phyloP scores from a whole-genome alignment of 352 stramenopile species.

The Discostella stelligera region DNA sequence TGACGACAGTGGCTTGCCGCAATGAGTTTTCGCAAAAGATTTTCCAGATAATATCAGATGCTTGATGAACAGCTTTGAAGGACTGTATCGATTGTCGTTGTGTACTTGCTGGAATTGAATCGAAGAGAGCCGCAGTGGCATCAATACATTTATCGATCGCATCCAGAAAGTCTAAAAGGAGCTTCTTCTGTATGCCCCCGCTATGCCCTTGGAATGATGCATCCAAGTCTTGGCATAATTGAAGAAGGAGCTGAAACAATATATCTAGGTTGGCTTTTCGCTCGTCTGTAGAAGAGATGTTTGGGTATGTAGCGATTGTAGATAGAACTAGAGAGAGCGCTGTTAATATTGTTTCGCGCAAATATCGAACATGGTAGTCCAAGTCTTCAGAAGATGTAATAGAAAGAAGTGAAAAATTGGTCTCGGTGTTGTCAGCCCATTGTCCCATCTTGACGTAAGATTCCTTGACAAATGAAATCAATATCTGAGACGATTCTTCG shows the following conservation, averaged over 20 bases:
- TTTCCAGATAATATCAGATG: slow-evolving; percentile 37
- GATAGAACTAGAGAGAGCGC: slow-evolving; percentile 17
- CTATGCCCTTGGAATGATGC: slow-evolving; percentile 37
- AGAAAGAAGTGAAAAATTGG: slow-evolving; percentile 30
- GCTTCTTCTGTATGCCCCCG: slow-evolving; percentile 29
- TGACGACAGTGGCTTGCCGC: slow-evolving; percentile 28
- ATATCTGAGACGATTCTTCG: slow-evolving; percentile 40
- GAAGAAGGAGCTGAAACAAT: slow-evolving; percentile 26
- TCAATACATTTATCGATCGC: slow-evolving; percentile 42
- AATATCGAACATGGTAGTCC: slow-evolving; percentile 27
- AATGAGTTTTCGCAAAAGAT: slow-evolving; percentile 39
- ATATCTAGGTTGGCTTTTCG: slow-evolving; percentile 22
- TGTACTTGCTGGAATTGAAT: slow-evolving; percentile 21
- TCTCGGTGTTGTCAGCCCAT: slow-evolving; percentile 17
- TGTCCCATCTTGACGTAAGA: slow-evolving; percentile 14
- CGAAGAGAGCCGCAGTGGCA: slow-evolving; percentile 16
- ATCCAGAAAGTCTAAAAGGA: slow-evolving; percentile 34
- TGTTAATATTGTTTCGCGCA: slow-evolving; percentile 23
- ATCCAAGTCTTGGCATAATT: slow-evolving; percentile 41
- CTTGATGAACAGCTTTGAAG: slow-evolving; percentile 33
- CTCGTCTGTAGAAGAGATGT: slow-evolving; percentile 17
- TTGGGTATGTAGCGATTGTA: slow-evolving; percentile 1
- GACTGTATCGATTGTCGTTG: slow-evolving; percentile 15
- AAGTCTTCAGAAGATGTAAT: slow-evolving; percentile 34
- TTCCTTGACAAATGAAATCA: slow-evolving; percentile 37